phyloP scores from a whole-genome alignment of 129 eudicot genomes.

The Pulicaria dysenterica region DNA sequence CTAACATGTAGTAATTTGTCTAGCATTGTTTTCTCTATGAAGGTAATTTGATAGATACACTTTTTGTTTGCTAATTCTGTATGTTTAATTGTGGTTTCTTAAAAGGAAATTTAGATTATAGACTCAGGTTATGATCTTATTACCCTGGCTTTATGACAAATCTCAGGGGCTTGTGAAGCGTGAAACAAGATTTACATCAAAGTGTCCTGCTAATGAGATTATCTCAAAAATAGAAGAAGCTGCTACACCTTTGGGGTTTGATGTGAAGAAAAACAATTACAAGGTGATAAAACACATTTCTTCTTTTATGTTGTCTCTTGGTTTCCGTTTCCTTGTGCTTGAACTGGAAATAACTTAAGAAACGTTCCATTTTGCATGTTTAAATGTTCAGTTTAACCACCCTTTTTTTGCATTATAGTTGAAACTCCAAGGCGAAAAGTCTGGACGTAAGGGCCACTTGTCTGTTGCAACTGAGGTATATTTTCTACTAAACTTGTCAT shows the following conservation, averaged over 20 bases:
- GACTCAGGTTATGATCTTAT: background rate
- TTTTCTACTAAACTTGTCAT: background rate
- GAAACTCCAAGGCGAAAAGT: slow-evolving; percentile 95
- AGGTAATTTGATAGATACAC: background rate
- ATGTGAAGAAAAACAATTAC: slow-evolving; percentile 88
- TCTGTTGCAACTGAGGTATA: slow-evolving; percentile 95
- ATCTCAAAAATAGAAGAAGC: slow-evolving; percentile 90
- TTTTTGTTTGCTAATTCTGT: background rate
- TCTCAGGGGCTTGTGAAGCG: slow-evolving; percentile 92
- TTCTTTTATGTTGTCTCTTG: background rate
- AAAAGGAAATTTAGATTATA: background rate
- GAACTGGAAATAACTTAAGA: background rate
- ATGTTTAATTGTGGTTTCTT: background rate
- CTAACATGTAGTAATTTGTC: background rate
- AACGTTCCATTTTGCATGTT: background rate
- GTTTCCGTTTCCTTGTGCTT: background rate
- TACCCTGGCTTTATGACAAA: background rate
- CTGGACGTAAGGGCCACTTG: slow-evolving; percentile 94
- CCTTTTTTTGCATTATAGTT: slow-evolving; percentile 41
- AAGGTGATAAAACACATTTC: slow-evolving; percentile 48
- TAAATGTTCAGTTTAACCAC: background rate
- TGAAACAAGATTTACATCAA: slow-evolving; percentile 96
- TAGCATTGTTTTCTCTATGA: background rate
- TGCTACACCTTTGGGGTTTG: slow-evolving; percentile 89
- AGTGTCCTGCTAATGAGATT: slow-evolving; percentile 75